A percentile compares a stretch with the other conserved stretches of the same genome.
phyloP scores from a whole-genome alignment of 164 flowering plant species.

The Umbilicus rupestris region DNA sequence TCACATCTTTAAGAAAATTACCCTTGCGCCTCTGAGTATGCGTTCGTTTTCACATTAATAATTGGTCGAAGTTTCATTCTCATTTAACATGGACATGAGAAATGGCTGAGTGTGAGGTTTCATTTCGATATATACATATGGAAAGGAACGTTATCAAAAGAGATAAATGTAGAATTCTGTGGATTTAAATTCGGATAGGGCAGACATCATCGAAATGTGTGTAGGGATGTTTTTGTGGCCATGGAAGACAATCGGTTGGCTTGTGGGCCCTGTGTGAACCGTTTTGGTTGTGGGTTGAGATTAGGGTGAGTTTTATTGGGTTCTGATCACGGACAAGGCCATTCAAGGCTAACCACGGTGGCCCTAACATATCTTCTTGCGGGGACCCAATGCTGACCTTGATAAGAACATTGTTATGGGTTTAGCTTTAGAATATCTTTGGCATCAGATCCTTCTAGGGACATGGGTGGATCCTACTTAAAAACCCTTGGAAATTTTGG shows the following conservation, averaged over 20 bases:
- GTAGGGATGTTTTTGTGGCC: slow-evolving; percentile 4
- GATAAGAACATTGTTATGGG: not conserved
- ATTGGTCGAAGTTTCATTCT: not conserved
- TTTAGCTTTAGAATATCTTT: not conserved
- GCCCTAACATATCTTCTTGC: not conserved
- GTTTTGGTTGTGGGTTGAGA: slow-evolving; percentile 2
- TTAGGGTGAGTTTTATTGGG: slow-evolving; percentile 4
- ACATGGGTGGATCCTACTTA: not conserved
- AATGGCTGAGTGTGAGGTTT: not conserved
- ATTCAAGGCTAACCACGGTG: not conserved
- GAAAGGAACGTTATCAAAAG: not conserved
- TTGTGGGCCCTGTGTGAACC: slow-evolving; percentile 10
- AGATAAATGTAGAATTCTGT: slow-evolving; percentile 2
- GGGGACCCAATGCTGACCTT: not conserved
- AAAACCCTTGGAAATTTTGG: too few species aligned
- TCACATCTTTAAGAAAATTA: too few species aligned
- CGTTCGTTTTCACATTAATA: too few species aligned
- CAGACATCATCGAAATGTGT: slow-evolving; percentile 2
- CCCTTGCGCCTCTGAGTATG: not conserved
- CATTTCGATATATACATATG: not conserved
- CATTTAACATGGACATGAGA: not conserved
- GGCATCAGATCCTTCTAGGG: not conserved
- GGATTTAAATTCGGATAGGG: slow-evolving; percentile 1
- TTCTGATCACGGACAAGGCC: not conserved
- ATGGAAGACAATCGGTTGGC: slow-evolving; percentile 7